Conservation (phyloP, 2,329 filamentous ascomycete species). For the Hypoxylon rubiginosum region DNA sequence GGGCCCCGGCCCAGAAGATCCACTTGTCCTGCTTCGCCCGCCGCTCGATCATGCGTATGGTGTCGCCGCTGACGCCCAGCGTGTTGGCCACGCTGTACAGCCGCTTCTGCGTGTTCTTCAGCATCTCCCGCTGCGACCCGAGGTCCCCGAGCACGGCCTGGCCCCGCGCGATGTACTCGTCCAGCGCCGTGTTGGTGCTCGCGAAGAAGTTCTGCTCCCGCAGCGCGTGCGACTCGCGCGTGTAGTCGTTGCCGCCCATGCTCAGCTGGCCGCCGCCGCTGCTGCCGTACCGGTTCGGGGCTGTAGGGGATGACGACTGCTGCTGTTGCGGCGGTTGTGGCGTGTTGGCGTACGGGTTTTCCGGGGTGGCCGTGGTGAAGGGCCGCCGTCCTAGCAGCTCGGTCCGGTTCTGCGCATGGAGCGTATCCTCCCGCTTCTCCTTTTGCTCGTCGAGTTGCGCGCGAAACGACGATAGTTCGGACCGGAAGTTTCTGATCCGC, state of each 20-base stretch:
- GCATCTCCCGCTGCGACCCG: slow-evolving; percentile 89
- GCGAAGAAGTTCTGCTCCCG: slow-evolving; percentile 90
- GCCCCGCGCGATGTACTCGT: slow-evolving; percentile 93
- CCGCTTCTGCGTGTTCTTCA: slow-evolving; percentile 92
- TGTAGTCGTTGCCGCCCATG: slow-evolving; percentile 72
- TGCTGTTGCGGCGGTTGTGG: slow-evolving; percentile 43
- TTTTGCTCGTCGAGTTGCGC: slow-evolving; percentile 83
- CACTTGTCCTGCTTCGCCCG: slow-evolving; percentile 95
- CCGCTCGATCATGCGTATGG: slow-evolving; percentile 95
- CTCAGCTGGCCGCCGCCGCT: slow-evolving; percentile 55
- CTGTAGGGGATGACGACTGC: slow-evolving; percentile 53
- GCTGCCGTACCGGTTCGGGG: slow-evolving; percentile 60
- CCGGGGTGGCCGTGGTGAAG: slow-evolving; percentile 82
- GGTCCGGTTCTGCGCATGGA: slow-evolving; percentile 74
- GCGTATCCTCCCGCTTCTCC: slow-evolving; percentile 79
- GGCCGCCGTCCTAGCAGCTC: slow-evolving; percentile 90
- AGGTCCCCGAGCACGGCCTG: slow-evolving; percentile 91
- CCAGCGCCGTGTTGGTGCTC: slow-evolving; percentile 84
- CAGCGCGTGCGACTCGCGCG: slow-evolving; percentile 84
- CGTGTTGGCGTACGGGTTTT: slow-evolving; percentile 88
- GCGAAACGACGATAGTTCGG: slow-evolving; percentile 84
- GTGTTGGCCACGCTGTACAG: slow-evolving; percentile 96
- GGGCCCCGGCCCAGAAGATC: slow-evolving; percentile 91
- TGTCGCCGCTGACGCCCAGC: slow-evolving; percentile 92
- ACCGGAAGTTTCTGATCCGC: slow-evolving; percentile 85